phyloP scores from a whole-genome alignment of 768 basidiomycete genomes.

The Xerocomellus amylosporus region DNA sequence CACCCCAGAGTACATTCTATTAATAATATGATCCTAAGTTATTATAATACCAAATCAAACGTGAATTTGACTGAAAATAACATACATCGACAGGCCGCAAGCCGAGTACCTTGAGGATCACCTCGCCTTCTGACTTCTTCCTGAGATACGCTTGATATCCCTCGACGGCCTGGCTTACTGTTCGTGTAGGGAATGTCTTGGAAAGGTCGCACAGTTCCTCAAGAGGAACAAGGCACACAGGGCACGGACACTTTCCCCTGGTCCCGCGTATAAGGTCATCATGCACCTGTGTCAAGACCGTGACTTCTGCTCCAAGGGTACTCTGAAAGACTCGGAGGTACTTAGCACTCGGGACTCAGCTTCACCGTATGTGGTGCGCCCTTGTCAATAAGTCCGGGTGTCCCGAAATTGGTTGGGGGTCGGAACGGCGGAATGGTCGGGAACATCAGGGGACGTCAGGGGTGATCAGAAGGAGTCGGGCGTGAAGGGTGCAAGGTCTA shows the following conservation, averaged over 20 bases:
- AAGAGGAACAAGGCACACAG: not conserved
- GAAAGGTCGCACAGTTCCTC: not conserved
- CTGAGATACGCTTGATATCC: not conserved
- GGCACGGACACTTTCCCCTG: not conserved
- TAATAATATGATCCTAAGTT: not conserved
- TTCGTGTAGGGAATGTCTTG: not conserved
- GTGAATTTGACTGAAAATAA: not conserved
- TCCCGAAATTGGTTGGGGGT: too few relatives aligned
- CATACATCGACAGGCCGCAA: not conserved
- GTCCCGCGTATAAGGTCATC: not conserved
- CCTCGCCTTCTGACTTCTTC: not conserved
- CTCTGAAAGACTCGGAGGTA: too few relatives aligned
- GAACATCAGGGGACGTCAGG: too few relatives aligned
- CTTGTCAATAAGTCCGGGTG: too few relatives aligned
- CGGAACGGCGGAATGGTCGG: too few relatives aligned
- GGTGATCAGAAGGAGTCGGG: too few relatives aligned
- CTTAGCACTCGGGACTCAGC: too few relatives aligned
- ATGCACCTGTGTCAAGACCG: too few relatives aligned
- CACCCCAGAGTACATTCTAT: not conserved
- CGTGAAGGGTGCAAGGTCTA: too few relatives aligned
- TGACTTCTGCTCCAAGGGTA: too few relatives aligned
- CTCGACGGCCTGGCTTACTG: not conserved
- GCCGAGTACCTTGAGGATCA: not conserved
- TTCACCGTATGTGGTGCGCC: too few relatives aligned
- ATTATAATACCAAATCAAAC: not conserved